These are phyloP conservation scores for Coemansia interrupta DNA, from an alignment of 192 early-diverging fungal species.

Conservation along the genomic window DNA sequence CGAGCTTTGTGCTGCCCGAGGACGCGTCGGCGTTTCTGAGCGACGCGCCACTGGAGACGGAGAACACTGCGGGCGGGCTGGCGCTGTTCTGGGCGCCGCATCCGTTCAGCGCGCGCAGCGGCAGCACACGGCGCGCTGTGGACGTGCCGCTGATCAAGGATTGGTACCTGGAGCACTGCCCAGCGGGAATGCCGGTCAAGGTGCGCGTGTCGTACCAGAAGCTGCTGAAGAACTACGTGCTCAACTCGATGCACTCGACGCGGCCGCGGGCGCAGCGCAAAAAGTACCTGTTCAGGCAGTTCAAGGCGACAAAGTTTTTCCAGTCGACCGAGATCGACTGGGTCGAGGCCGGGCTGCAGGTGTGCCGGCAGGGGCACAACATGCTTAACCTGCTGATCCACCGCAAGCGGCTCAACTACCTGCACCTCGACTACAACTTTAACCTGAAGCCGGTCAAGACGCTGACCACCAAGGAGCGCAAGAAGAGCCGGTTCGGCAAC, in stretches of 20 bases:
- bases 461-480: conserved; percentile 97
- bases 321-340: conserved; percentile 97
- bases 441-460: conserved; percentile 99
- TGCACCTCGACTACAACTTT: conserved; percentile 99
- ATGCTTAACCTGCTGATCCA: conserved; percentile 99
- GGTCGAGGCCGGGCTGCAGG: conserved; percentile 98
- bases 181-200: conserved; percentile 90
- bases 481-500: conserved; percentile 98
- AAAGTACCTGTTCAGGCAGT: conserved; percentile 92
- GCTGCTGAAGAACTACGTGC: conserved; percentile 91
- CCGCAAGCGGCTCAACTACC: conserved; percentile 95
- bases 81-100: conserved; percentile 97
- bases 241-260: conserved; percentile 85
- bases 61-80: conserved; percentile 90
- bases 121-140: conserved; percentile 82
- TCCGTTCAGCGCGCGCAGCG: conserved; percentile 91
- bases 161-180: conserved; percentile 98
- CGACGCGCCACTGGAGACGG: conserved; percentile 74
- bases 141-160: conserved; percentile 94
- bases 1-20: conserved; percentile 74
- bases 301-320: conserved; percentile 97
- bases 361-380: conserved; percentile 97
- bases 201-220: conserved; percentile 99
- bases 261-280: conserved; percentile 85
- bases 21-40: conserved; percentile 75